Percentiles rank a stretch among this genome's conserved stretches.
Conservation (phyloP, 2,329 filamentous ascomycete genomes). For the Sporothrix variecibatus region DNA sequence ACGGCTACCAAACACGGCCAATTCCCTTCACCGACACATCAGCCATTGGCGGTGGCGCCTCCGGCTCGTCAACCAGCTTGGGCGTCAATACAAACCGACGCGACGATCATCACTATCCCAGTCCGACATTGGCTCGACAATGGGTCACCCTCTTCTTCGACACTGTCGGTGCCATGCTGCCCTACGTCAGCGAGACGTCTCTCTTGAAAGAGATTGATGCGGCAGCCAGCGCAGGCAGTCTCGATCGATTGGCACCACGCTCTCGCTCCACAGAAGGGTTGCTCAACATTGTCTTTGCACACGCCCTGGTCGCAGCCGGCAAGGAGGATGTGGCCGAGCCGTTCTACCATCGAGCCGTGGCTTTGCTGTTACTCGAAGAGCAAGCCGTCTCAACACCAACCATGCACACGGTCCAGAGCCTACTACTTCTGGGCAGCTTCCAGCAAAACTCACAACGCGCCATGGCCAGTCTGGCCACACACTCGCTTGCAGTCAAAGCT, state of each 20-base stretch:
- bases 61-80: background rate
- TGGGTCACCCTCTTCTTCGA: constrained; percentile 36
- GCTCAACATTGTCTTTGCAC: constrained; percentile 37
- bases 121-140: constrained; percentile 28
- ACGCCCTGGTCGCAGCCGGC: constrained; percentile 33
- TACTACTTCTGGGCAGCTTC: constrained; percentile 39
- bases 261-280: constrained; percentile 30
- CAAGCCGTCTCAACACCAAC: constrained; percentile 32
- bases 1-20: background rate
- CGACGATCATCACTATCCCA: constrained; percentile 28
- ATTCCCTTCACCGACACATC: background rate
- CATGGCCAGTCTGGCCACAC: constrained; percentile 39
- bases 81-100: background rate
- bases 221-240: background rate
- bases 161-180: constrained; percentile 36
- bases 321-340: constrained; percentile 33
- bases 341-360: constrained; percentile 36
- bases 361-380: constrained; percentile 34
- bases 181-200: constrained; percentile 33
- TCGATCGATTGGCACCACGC: background rate
- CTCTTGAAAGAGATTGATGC: constrained; percentile 32
- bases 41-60: background rate
- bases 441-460: constrained; percentile 41
- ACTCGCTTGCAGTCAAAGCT: constrained; percentile 38
- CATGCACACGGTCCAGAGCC: constrained; percentile 36